Evolutionary conservation across 176 grass and related monocot species (phyloP), one percentile per base, ranked within the genome.

Genomic region (Stipa capillata): DNA sequence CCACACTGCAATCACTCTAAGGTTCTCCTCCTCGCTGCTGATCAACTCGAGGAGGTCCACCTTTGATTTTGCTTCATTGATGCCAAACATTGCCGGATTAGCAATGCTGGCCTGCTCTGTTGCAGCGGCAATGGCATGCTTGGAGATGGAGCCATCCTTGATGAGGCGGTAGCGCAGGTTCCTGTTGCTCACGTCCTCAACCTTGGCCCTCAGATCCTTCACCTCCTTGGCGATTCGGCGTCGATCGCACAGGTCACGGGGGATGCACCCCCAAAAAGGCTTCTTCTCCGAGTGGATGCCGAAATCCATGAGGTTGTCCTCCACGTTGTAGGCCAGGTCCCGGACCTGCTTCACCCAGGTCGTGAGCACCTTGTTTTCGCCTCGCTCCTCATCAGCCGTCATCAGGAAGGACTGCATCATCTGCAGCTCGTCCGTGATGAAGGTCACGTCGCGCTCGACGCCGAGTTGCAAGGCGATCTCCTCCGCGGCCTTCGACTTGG

Each of bases 311-410:
- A 89, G 68, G 5, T 17, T 69, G 55, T 85, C 87, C 82, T 89
- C 82, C 9, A 60, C 51, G 2, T 82, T 78, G 50, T 61, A 89
- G 10, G 71, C 52, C 17, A 89, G 20, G 47, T 78, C 71, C 0
- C 40, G 10, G 16, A 90, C 64, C 27, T 85, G 78, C 52, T 59
- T 73, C 59, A 90, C 34, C 77, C 82, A 85, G 23, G 63, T 77
- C 0, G 0, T 32, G 2, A 78, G 35, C 6, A 76, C 9, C 18
- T 52, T 40, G 69, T 27, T 3, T 31, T 79, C 55, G 8, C 2
- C 8, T 5, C 4, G 11, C 27, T 87, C 74, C 3, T 57, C 63
- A 2, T 28, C 41, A 0, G 48, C 56, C 0, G 1, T 28, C 67
- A 42, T 56, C 31, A 82, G 50, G 37, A 86, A 85, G 2, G 50